These are phyloP conservation scores for Neurospora sp. DNA, from an alignment of 495 filamentous ascomycete genomes.

Conservation along the genomic window DNA sequence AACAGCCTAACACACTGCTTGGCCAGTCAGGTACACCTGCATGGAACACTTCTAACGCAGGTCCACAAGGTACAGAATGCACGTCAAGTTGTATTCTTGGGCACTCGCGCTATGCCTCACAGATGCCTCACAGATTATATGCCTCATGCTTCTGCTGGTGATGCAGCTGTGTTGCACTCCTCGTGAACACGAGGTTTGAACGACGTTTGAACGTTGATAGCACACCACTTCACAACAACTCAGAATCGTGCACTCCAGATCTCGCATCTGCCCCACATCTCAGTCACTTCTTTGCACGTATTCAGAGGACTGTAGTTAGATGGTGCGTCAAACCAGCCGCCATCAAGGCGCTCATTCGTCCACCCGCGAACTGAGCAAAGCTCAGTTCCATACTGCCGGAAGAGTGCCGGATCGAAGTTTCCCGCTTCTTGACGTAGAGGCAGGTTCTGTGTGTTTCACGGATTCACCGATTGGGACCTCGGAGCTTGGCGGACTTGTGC, in stretches of 20 bases:
- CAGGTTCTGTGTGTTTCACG: background rate
- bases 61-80: background rate
- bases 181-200: background rate
- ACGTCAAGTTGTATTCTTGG: background rate
- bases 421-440: background rate
- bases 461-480: background rate
- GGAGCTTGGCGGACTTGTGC: background rate
- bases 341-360: background rate
- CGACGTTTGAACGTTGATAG: background rate
- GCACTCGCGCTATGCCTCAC: background rate
- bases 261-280: background rate
- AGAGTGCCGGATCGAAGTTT: background rate
- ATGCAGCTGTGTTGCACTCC: background rate
- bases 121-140: background rate
- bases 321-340: background rate
- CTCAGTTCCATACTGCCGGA: background rate
- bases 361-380: background rate
- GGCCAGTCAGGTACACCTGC: background rate
- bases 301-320: background rate
- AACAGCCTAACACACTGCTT: background rate
- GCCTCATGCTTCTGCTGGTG: background rate
- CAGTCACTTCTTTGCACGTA: background rate
- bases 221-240: background rate
- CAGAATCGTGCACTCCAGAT: background rate
- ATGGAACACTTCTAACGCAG: background rate